Evolutionary conservation across 179 eudicot species (phyloP), one percentile per base, ranked within the genome.

Genomic region (Heliamphora pulchella): DNA sequence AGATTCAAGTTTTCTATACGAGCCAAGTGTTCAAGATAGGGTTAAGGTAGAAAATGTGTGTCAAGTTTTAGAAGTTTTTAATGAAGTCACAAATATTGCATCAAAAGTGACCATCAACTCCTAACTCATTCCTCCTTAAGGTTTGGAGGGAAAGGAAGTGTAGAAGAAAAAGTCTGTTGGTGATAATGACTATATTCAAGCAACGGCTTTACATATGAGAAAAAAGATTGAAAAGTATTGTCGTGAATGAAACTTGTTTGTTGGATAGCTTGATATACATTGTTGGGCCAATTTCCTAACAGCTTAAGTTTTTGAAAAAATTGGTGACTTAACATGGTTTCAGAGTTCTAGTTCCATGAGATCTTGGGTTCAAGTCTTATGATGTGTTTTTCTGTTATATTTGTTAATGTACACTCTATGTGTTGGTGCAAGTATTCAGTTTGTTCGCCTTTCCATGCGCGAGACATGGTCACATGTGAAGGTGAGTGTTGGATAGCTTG

Each of bases 221-320:
- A 41, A 7, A 5, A 81, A 81, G 17, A 76, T 77, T 47, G 80
- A 81, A 48, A 71, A 81, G 17, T 62, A 77, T 81, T 69, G 71
- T 77, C 64, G 71, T 43, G 71, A 66, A 17, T 41, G 50, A 4
- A 43, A 43, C 39, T 43, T 41, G 31, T 31, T 31, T 31, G 31
- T 31, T 31, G 31, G 0, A 31, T 31, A 31, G 31, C 31, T 31
- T 31, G 31, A 31, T 31, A 31, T 31, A 31, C 31, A 31, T 31
- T 31, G 31, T 31, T 31, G 31, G 31, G 31, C 31, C 31, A 0
- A 31, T 31, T 31, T 31, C 31, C 31, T 31, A 31, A 31, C 31
- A 31, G 31, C 31, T 31, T 31, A 31, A 31, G 31, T 31, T 31
- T 31, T 31, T 31, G 31, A 31, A 0, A 31, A 31, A 31, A 31